phyloP scores from a whole-genome alignment of 805 yeast genomes.

The Pichia thaimueangensis region DNA sequence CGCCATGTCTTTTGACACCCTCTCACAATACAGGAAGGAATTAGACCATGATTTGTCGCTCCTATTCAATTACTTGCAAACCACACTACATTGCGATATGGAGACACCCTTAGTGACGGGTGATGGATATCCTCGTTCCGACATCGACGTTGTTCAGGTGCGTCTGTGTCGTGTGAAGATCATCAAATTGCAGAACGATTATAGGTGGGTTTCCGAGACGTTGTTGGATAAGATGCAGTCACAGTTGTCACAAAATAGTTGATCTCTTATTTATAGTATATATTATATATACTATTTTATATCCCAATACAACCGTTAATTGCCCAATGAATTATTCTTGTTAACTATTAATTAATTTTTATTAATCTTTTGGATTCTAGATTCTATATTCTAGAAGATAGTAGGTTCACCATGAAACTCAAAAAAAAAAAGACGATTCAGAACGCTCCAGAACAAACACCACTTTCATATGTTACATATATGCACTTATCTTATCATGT shows the following conservation, averaged over 20 bases:
- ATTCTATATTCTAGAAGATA: no score
- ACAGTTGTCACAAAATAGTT: conserved; percentile 26
- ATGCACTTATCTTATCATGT: no score
- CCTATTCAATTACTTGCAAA: conserved; percentile 37
- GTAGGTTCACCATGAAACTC: no score
- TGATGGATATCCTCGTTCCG: conserved; percentile 85
- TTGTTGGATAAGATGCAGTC: conserved; percentile 41
- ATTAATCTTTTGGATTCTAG: no score
- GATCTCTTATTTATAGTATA: no score
- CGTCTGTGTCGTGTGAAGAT: conserved; percentile 58
- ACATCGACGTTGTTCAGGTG: conserved; percentile 70
- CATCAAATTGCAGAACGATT: conserved; percentile 66
- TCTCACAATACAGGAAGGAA: conserved; percentile 5
- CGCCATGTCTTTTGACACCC: conserved; percentile 2
- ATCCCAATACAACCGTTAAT: no score
- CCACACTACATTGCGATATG: conserved; percentile 39
- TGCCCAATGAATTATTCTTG: no score
- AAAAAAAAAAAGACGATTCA: no score
- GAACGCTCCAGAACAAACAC: no score
- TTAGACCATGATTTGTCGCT: conserved; percentile 37
- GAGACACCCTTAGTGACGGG: conserved; percentile 51
- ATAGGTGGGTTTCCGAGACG: conserved; percentile 38
- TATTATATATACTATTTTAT: no score
- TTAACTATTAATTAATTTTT: no score
- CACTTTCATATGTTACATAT: no score